Evolutionary conservation across 306 rosid genomes (phyloP), one percentile per base, ranked within the genome.

Genomic region (Leucaena leucocephala): DNA sequence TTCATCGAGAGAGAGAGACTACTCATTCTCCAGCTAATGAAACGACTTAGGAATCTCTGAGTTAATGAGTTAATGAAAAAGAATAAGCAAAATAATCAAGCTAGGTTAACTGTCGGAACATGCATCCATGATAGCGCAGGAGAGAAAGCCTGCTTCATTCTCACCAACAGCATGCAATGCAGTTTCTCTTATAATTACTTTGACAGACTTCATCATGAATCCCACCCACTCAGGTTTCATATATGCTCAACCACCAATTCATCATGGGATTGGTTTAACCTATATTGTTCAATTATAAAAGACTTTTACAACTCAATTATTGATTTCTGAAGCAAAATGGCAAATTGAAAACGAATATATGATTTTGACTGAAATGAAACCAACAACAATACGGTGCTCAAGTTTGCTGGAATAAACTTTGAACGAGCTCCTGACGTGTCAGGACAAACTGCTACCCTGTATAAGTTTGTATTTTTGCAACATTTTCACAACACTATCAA

Each of bases 391-490:
- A 67, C 80, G 15, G 84, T 67, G 11, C 76, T 43, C 34, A 46
- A 43, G 54, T 43, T 81, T 49, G 67, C 49, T 61, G 66, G 81
- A 71, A 48, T 57, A 69, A 16, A 57, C 71, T 81, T 21, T 54
- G 52, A 58, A 75, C 40, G 74, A 74, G 34, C 33, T 42, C 83
- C 17, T 80, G 75, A 79, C 35, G 80, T 66, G 82, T 82, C 70
- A 78, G 77, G 91, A 87, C 92, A 88, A 91, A 38, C 9, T 80
- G 92, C 92, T 85, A 76, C 86, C 83, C 91, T 88, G 91, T 90
- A 83, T 84, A 45, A 61, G 66, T 82, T 90, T 90, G 92, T 82
- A 82, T 74, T 74, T 71, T 84, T 85, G 76, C 82, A 67, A 54
- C 57, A 81, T 86, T 79, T 83, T 85, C 78, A 42, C 76, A 78